Conservation (phyloP, 768 basidiomycete genomes). For the Boletellus ananiceps region DNA sequence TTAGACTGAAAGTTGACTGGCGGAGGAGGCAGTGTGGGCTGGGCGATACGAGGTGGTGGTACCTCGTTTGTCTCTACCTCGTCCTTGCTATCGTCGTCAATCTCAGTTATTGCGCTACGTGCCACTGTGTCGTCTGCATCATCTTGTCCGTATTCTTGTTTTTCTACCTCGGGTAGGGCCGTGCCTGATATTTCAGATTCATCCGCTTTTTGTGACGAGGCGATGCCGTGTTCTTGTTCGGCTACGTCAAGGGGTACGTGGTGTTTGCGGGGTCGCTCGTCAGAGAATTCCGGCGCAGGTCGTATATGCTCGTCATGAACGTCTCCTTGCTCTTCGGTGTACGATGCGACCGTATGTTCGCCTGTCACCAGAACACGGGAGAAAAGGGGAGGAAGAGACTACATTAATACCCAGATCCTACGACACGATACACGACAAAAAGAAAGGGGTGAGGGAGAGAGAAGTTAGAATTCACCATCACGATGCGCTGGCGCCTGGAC, state of each 20-base stretch:
- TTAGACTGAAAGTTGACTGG: conserved; percentile 27
- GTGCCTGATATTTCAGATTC: not conserved
- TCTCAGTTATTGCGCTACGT: not conserved
- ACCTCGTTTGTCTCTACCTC: conserved; percentile 25
- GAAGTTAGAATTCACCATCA: conserved; percentile 44
- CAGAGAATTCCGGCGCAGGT: not conserved
- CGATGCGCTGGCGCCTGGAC: conserved; percentile 18
- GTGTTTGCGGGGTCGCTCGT: conserved; percentile 5
- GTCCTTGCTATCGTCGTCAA: conserved; percentile 1
- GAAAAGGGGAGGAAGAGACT: conserved; percentile 5
- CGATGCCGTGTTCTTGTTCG: conserved; percentile 4
- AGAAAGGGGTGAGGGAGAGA: conserved; percentile 8
- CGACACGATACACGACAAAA: conserved; percentile 22
- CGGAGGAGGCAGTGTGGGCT: conserved; percentile 31
- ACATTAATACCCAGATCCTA: conserved; percentile 31
- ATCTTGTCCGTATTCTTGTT: no score
- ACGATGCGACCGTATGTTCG: conserved; percentile 12
- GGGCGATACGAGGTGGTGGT: conserved; percentile 30
- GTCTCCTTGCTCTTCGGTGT: conserved; percentile 14
- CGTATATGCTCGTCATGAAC: not conserved
- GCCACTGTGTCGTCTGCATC: not conserved
- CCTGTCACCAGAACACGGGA: conserved; percentile 18
- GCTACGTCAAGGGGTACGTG: not conserved
- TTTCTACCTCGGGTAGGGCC: no score
- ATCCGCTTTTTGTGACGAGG: not conserved